Conservation (phyloP, 2,329 filamentous ascomycete genomes). For the Tolypocladium paradoxum region DNA sequence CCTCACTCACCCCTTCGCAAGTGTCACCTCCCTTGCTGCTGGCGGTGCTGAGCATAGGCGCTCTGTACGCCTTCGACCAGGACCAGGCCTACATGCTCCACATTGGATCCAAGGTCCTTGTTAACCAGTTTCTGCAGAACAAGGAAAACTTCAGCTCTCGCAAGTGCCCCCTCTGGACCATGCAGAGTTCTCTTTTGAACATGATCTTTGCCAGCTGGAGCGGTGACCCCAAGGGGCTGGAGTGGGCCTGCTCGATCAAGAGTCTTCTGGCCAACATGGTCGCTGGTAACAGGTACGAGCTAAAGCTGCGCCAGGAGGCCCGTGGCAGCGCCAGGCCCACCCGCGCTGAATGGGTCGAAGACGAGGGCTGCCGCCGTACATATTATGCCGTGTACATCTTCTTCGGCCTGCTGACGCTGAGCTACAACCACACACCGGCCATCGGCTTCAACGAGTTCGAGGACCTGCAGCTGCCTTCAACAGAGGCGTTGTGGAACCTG, state of each 20-base stretch:
- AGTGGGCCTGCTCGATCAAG: conserved; percentile 99
- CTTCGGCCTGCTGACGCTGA: conserved; percentile 88
- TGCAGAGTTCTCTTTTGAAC: conserved; percentile 93
- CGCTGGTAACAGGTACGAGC: conserved; percentile 88
- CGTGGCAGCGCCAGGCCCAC: conserved; percentile 66
- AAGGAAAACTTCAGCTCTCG: conserved; percentile 98
- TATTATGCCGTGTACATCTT: conserved; percentile 99
- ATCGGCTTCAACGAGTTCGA: conserved; percentile 99
- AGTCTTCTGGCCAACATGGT: conserved; percentile 98
- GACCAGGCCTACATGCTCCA: conserved; percentile 96
- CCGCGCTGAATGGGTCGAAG: conserved; percentile 88
- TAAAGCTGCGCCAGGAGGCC: conserved; percentile 85
- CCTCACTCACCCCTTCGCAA: conserved; percentile 74
- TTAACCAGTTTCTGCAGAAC: conserved; percentile 94
- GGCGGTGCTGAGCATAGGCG: conserved; percentile 87
- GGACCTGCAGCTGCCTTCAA: conserved; percentile 81
- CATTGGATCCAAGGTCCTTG: conserved; percentile 92
- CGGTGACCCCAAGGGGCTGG: conserved; percentile 89
- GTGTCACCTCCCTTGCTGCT: conserved; percentile 75
- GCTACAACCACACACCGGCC: conserved; percentile 95
- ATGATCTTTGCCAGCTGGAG: conserved; percentile 99
- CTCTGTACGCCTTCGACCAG: conserved; percentile 92
- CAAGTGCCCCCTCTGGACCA: conserved; percentile 95
- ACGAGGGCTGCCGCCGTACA: conserved; percentile 90
- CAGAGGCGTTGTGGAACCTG: conserved; percentile 89